Conservation (phyloP, 1,139 yeast genomes). For the Kluyveromyces marxianus region DNA sequence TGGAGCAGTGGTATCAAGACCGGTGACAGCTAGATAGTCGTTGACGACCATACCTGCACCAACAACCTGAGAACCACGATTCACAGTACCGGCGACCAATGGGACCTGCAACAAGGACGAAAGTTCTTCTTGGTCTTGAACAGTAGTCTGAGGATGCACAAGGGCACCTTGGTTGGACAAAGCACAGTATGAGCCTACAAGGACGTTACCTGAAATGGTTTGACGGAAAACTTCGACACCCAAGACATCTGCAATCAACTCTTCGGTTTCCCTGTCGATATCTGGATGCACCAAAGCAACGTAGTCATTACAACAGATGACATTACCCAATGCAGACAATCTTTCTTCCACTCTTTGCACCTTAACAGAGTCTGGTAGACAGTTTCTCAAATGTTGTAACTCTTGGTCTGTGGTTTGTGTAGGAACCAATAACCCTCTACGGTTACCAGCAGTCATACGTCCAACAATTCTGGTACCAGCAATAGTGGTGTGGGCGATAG, state of each 20-base stretch:
- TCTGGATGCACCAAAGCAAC: conserved; percentile 99
- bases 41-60: conserved; percentile 99
- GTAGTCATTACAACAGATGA: conserved; percentile 96
- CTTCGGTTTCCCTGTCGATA: conserved; percentile 98
- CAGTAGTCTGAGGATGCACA: conserved; percentile 95
- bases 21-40: conserved; percentile 97
- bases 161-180: conserved; percentile 96
- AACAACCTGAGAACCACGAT: conserved; percentile 94
- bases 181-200: conserved; percentile 94
- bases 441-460: conserved; percentile 97
- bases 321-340: conserved; percentile 93
- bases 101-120: conserved; percentile 95
- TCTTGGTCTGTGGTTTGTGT: conserved; percentile 99
- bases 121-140: conserved; percentile 96
- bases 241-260: conserved; percentile 94
- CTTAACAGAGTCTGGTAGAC: conserved; percentile 92
- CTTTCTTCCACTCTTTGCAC: conserved; percentile 98
- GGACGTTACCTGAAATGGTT: conserved; percentile 95
- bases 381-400: conserved; percentile 92
- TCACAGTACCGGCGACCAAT: conserved; percentile 95
- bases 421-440: conserved; percentile 95
- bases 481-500: conserved; percentile 93
- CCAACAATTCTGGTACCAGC: conserved; percentile 98
- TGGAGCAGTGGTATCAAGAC: conserved; percentile 97
- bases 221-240: conserved; percentile 99